Conservation (phyloP, 106 monocot genomes). For the Triglochin maritima region DNA sequence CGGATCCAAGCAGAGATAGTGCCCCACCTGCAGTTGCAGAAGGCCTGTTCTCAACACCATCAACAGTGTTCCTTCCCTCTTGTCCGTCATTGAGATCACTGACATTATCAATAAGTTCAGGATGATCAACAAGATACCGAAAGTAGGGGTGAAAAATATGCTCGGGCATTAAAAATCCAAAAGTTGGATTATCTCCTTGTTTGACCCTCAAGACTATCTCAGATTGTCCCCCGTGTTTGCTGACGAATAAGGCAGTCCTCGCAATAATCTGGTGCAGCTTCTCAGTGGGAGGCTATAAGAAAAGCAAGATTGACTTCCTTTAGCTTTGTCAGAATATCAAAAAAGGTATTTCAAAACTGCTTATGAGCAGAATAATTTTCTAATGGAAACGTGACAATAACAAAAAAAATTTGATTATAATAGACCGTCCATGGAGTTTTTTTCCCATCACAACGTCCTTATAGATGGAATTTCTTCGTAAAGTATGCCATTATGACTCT, state of each 20-base stretch:
- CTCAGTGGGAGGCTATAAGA: conserved; percentile 80
- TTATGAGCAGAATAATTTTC: background rate
- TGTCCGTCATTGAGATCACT: conserved; percentile 3
- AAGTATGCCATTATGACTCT: conserved; percentile 30
- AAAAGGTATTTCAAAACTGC: background rate
- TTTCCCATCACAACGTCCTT: background rate
- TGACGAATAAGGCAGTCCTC: conserved; percentile 81
- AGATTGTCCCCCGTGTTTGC: conserved; percentile 78
- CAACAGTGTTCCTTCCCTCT: conserved; percentile 21
- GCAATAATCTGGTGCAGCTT: conserved; percentile 93
- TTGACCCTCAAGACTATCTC: conserved; percentile 94
- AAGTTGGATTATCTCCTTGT: conserved; percentile 87
- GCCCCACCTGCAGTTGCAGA: conserved; percentile 42
- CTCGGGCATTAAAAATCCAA: conserved; percentile 98
- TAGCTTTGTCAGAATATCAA: background rate
- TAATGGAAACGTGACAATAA: no score
- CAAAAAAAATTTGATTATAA: no score
- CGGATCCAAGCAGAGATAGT: conserved; percentile 82
- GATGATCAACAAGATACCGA: conserved; percentile 72
- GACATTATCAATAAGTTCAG: conserved; percentile 40
- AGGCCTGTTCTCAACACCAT: conserved; percentile 11
- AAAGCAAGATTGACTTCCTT: conserved; percentile 9
- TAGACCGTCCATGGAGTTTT: no score
- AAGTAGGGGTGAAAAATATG: conserved; percentile 83
- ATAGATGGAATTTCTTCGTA: conserved; percentile 2